Evolutionary conservation across 2,329 filamentous ascomycete species (phyloP).

Genomic region (Colletotrichum spinosum): DNA sequence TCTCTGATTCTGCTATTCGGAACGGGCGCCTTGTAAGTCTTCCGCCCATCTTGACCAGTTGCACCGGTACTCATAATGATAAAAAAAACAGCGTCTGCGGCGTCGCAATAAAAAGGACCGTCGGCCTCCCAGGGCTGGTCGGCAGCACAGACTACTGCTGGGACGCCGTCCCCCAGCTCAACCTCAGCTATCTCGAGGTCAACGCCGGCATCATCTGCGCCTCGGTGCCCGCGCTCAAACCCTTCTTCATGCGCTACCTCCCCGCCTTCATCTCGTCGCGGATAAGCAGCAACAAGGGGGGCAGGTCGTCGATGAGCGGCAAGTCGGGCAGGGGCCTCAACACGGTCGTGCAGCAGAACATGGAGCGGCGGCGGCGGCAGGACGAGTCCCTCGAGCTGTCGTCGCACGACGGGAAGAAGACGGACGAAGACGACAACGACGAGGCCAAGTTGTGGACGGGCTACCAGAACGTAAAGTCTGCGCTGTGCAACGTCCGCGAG

Average conservation of each 20-base stretch:
- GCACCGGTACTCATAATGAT: conserved; percentile 10
- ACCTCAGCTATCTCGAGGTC: conserved; percentile 40
- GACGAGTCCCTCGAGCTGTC: conserved; percentile 29
- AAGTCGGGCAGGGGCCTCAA: conserved; percentile 8
- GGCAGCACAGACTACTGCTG: conserved; percentile 42
- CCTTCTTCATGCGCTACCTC: conserved; percentile 38
- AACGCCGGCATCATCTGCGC: conserved; percentile 35
- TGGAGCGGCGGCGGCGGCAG: conserved; percentile 28
- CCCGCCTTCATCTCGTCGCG: conserved; percentile 26
- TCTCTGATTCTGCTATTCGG: conserved; percentile 26
- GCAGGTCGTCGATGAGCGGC: background rate
- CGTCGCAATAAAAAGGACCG: conserved; percentile 44
- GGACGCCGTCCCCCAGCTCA: conserved; percentile 43
- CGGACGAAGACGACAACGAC: conserved; percentile 20
- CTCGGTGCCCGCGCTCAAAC: conserved; percentile 33
- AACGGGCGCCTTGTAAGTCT: conserved; percentile 17
- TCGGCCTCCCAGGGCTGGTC: conserved; percentile 42
- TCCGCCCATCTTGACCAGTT: background rate
- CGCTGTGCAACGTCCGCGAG: background rate
- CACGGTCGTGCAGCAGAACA: conserved; percentile 27
- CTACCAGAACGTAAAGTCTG: conserved; percentile 1
- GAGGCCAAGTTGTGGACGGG: conserved; percentile 34
- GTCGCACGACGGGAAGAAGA: conserved; percentile 18
- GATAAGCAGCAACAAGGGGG: conserved; percentile 4
- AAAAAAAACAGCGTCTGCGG: conserved; percentile 40